Conservation (phyloP, 345 rosid species). For the Ailanthus altissimus region DNA sequence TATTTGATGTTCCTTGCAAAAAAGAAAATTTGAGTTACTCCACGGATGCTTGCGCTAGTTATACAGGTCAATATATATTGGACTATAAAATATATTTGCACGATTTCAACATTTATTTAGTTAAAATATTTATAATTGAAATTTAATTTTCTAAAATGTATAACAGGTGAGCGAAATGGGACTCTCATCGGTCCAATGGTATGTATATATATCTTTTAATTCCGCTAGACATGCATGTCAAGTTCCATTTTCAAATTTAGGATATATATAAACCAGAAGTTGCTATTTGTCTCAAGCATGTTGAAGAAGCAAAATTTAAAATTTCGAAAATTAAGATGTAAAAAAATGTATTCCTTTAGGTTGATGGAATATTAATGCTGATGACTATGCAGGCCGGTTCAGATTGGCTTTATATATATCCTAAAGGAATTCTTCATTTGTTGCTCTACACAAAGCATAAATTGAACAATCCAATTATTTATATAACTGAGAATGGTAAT, state of each 20-base stretch:
- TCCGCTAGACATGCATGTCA: too few species aligned
- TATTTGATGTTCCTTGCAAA: slow-evolving; percentile 13
- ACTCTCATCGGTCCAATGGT: slow-evolving; percentile 39
- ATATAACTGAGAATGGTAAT: slow-evolving; percentile 48
- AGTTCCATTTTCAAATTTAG: too few species aligned
- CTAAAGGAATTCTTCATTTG: slow-evolving; percentile 34
- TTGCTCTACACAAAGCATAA: slow-evolving; percentile 28
- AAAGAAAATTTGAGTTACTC: slow-evolving; percentile 25
- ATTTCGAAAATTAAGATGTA: too few species aligned
- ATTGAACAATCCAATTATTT: slow-evolving; percentile 36
- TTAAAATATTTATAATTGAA: too few species aligned
- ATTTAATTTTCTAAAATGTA: neutral
- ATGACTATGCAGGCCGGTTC: neutral
- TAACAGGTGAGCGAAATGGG: slow-evolving; percentile 38
- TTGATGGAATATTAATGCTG: slow-evolving; percentile 19
- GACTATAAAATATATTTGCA: neutral
- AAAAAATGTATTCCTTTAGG: too few species aligned
- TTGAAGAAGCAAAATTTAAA: too few species aligned
- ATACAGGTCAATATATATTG: slow-evolving; percentile 15
- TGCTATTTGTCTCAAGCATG: too few species aligned
- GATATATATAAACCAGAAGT: too few species aligned
- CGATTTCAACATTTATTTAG: too few species aligned
- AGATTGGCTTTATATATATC: slow-evolving; percentile 36
- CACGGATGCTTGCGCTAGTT: slow-evolving; percentile 27
- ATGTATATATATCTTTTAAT: neutral